phyloP scores from a whole-genome alignment of 306 rosid species.

The Heteromeles arbutifolia region DNA sequence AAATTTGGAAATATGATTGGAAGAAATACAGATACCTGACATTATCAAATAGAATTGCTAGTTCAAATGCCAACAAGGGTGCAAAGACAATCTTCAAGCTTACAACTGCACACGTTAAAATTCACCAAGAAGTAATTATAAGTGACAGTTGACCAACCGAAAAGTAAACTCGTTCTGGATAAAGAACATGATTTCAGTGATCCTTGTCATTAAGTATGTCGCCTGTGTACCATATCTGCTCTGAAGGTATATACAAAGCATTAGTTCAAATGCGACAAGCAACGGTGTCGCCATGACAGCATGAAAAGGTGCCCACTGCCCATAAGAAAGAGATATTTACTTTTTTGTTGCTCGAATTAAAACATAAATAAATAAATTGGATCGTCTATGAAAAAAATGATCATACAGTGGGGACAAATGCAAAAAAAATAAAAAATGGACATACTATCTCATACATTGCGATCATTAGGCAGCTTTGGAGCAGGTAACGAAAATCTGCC shows the following conservation, averaged over 20 bases:
- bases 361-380: background rate
- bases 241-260: slow-evolving; percentile 74
- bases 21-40: slow-evolving; percentile 46
- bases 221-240: slow-evolving; percentile 48
- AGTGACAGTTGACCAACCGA: background rate
- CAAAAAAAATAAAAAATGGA: background rate
- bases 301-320: slow-evolving; percentile 99
- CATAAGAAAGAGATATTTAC: slow-evolving; percentile 18
- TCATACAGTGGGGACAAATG: slow-evolving; percentile 2
- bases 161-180: background rate
- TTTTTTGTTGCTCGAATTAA: slow-evolving; percentile 9
- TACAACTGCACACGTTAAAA: slow-evolving; percentile 51
- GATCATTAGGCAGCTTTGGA: slow-evolving; percentile 76
- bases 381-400: background rate
- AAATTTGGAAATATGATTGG: background rate
- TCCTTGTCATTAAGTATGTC: slow-evolving; percentile 8
- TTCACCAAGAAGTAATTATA: background rate
- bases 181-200: slow-evolving; percentile 3
- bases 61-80: slow-evolving; percentile 68
- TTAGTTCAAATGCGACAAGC: slow-evolving; percentile 87
- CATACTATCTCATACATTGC: slow-evolving; percentile 49
- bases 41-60: slow-evolving; percentile 75
- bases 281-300: slow-evolving; percentile 70
- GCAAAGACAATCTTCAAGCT: slow-evolving; percentile 76
- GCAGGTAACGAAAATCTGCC: slow-evolving; percentile 94